These are phyloP conservation scores for Claviceps purpurea DNA, from an alignment of 2,329 filamentous ascomycete genomes.

Conservation along the genomic window DNA sequence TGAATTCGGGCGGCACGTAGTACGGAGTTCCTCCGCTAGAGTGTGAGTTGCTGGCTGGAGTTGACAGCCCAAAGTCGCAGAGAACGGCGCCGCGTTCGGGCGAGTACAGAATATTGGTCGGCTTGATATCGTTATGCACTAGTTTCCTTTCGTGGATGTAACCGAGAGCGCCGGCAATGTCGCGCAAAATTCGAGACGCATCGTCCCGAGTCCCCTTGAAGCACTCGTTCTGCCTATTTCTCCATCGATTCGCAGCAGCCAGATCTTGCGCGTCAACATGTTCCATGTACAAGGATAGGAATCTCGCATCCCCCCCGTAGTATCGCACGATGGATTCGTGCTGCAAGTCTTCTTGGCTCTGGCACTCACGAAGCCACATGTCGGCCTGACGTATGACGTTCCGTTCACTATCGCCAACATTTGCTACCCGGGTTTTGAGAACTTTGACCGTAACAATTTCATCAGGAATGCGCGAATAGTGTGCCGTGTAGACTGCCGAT, in stretches of 20 bases:
- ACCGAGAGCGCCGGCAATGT: conserved; percentile 39
- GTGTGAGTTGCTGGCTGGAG: conserved; percentile 29
- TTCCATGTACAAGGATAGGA: conserved; percentile 48
- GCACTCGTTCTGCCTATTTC: conserved; percentile 29
- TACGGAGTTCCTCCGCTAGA: conserved; percentile 45
- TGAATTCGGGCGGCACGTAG: conserved; percentile 49
- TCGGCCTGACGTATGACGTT: conserved; percentile 46
- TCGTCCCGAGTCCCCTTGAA: conserved; percentile 38
- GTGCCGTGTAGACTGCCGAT: conserved; percentile 42
- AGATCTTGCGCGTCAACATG: conserved; percentile 44
- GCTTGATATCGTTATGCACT: conserved; percentile 51
- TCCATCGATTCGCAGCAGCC: conserved; percentile 35
- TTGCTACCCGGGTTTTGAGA: conserved; percentile 37
- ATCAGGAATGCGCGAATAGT: conserved; percentile 38
- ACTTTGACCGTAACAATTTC: conserved; percentile 47
- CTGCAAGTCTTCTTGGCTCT: conserved; percentile 39
- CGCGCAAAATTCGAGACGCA: conserved; percentile 37
- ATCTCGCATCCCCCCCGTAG: conserved; percentile 46
- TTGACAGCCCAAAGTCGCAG: conserved; percentile 47
- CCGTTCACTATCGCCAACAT: conserved; percentile 30
- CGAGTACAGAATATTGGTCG: conserved; percentile 47
- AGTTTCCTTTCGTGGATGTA: conserved; percentile 41
- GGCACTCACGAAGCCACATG: conserved; percentile 45
- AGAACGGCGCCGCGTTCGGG: conserved; percentile 44
- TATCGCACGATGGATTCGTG: conserved; percentile 45